Evolutionary conservation across 371 early-diverging fungal species (phyloP), one percentile per base, ranked within the genome.

Genomic region (Batkoa obscura): DNA sequence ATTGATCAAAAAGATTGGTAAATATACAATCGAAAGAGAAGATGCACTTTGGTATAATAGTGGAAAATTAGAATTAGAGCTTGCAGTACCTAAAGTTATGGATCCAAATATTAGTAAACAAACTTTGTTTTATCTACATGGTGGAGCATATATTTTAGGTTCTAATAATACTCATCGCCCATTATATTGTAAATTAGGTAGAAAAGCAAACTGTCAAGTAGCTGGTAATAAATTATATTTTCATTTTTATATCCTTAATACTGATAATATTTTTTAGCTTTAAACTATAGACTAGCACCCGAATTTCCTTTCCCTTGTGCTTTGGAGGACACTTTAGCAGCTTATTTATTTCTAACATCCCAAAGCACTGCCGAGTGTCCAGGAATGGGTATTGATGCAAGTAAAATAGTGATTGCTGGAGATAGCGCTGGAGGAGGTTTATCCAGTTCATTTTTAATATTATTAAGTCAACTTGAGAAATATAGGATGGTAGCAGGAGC

Each of bases 221-320:
- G 56, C 62, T 50, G 34, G 13, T 1, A 32, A 13, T n/a, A n/a
- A n/a, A 35, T 31, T 3, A 13, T 13, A 30, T 17, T 0, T 2
- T 38, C 33, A 23, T 41, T 23, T n/a, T 13, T 43, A 10, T 13
- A 1, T 4, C 36, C 17, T 36, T 2, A 8, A 38, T 53, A 1
- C 39, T 38, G 32, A 31, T 10, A 42, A 70, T 70, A 64, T 32
- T 49, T 72, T 12, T 64, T 61, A 42, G n/a, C n/a, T n/a, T n/a
- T n/a, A n/a, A n/a, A n/a, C n/a, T 73, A 73, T 42, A 71, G 90
- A n/a, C 65, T 87, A 31, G 83, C 87, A 0, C 94, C 94, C 0
- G 81, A 86, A 39, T 61, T 74, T 53, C 80, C 86, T 6, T 90
- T 89, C 59, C 94, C 94, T 1, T 70, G 76, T 31, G 83, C 83